Evolutionary conservation across 2,329 filamentous ascomycete species (phyloP).

Genomic region (Mycosphaerelloides madeirae): DNA sequence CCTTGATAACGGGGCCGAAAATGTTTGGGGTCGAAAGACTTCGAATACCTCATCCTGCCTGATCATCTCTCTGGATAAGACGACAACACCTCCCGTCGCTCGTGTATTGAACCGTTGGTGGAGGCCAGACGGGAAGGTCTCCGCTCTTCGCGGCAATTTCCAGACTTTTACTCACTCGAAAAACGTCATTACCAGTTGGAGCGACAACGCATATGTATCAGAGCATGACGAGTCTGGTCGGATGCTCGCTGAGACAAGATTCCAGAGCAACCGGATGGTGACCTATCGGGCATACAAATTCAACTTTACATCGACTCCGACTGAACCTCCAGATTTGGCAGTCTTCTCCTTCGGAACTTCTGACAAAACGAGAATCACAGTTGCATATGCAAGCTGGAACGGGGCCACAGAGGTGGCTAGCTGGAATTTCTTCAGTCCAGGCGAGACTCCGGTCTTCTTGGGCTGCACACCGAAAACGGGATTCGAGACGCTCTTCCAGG

Average conservation of each 20-base stretch:
- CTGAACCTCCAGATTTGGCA: conserved; percentile 26
- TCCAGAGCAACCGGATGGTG: conserved; percentile 15
- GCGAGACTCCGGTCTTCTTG: neutral
- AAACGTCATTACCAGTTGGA: conserved; percentile 50
- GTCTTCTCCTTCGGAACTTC: conserved; percentile 29
- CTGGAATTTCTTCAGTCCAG: conserved; percentile 30
- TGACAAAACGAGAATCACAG: no score
- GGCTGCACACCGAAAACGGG: conserved; percentile 3
- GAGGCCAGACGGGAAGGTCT: neutral
- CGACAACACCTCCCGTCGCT: neutral
- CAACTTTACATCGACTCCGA: conserved; percentile 38
- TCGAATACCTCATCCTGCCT: neutral
- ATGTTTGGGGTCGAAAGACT: neutral
- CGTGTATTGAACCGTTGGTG: neutral
- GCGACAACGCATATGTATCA: conserved; percentile 26
- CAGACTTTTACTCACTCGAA: conserved; percentile 48
- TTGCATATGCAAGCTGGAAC: conserved; percentile 34
- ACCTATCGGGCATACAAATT: conserved; percentile 51
- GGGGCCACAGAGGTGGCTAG: conserved; percentile 34
- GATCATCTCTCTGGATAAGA: neutral
- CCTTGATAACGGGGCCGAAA: conserved; percentile 7
- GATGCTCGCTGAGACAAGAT: conserved; percentile 44
- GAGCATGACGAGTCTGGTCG: conserved; percentile 40
- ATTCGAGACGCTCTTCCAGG: conserved; percentile 14
- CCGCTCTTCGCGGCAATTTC: conserved; percentile 18